Base-by-base conservation (phyloP, 306 rosid genomes). In the Ziziphus jujuba region DNA sequence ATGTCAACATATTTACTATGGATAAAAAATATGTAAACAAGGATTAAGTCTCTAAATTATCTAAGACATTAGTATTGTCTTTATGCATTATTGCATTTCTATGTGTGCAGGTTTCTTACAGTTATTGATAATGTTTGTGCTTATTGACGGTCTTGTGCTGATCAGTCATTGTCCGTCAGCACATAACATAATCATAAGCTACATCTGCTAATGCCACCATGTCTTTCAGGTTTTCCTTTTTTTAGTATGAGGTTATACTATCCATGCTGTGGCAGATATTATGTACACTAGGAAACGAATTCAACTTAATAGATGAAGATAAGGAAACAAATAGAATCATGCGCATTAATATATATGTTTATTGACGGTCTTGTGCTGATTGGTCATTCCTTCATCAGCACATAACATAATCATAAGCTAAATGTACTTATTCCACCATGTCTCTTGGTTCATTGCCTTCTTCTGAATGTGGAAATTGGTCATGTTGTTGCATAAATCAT, bases 391-490 rank as follows among this genome's bases (percentile, higher is more conserved):
- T 24, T 61, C 85, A 17, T 72, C 81, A 64, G 79, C 70, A 74
- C 89, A 74, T 67, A 87, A 87, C 89, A 82, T 69, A 56, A 66
- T 70, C 93, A 79, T 84, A 79, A 87, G 90, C 93, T 84, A 82
- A 65, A 87, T 75, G 51, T 59, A 77, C 11, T 40, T 63, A 55
- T 82, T 88, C 84, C 75, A 49, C 68, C 7, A 0, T 63, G 16
- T 65, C 7, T 67, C 57, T 58, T 62, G 11, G 47, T 50, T 40
- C 12, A 65, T 70, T 15, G 72, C 69, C 38, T 57, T 4, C 7
- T 40, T 6, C 50, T 50, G 5, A 40, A 36, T 52, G 9, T 40
- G 84, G 66, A 60, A 22, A 58, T 24, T 63, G 24, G 55, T 25
- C n/a, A 2, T 65, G 43, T 21, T 22, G 64, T 33, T 77, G 80